Evolutionary conservation across 495 filamentous ascomycete species (phyloP).

Genomic region (Lophiostoma macrostomum): DNA sequence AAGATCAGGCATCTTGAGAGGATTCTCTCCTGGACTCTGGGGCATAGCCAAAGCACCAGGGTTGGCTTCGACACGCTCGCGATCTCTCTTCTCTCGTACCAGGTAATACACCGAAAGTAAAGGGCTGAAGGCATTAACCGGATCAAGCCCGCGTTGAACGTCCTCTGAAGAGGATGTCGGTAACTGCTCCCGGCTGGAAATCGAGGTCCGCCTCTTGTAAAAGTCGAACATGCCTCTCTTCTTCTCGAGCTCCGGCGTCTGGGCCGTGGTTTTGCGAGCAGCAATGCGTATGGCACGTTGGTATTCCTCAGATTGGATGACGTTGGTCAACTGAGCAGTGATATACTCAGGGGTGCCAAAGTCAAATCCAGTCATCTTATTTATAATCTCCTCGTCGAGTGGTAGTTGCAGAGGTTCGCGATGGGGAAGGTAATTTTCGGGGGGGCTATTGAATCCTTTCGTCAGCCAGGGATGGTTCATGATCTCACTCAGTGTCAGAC

Average conservation of each 20-base stretch:
- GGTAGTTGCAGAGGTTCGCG: conserved; percentile 84
- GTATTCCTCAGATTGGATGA: conserved; percentile 88
- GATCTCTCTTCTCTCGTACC: conserved; percentile 88
- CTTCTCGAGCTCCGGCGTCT: conserved; percentile 69
- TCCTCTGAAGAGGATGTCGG: conserved; percentile 81
- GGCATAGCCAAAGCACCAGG: conserved; percentile 58
- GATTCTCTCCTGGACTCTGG: conserved; percentile 55
- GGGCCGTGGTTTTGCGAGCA: conserved; percentile 58
- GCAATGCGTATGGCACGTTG: conserved; percentile 70
- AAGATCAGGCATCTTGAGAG: conserved; percentile 69
- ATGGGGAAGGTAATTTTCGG: conserved; percentile 83
- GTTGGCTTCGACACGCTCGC: conserved; percentile 65
- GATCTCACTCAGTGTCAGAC: conserved; percentile 85
- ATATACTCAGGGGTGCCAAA: conserved; percentile 88
- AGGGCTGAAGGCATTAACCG: conserved; percentile 89
- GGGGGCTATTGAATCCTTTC: conserved; percentile 81
- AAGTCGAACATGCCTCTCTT: conserved; percentile 90
- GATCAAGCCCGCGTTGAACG: conserved; percentile 78
- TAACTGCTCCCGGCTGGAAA: conserved; percentile 81
- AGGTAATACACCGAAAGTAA: conserved; percentile 94
- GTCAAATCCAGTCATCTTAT: conserved; percentile 97
- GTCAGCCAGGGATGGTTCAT: conserved; percentile 97
- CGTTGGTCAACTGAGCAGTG: conserved; percentile 71
- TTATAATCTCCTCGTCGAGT: conserved; percentile 75
- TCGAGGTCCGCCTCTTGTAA: conserved; percentile 90